Base-by-base conservation (phyloP, 805 yeast species). In the Clavispora fructus region DNA sequence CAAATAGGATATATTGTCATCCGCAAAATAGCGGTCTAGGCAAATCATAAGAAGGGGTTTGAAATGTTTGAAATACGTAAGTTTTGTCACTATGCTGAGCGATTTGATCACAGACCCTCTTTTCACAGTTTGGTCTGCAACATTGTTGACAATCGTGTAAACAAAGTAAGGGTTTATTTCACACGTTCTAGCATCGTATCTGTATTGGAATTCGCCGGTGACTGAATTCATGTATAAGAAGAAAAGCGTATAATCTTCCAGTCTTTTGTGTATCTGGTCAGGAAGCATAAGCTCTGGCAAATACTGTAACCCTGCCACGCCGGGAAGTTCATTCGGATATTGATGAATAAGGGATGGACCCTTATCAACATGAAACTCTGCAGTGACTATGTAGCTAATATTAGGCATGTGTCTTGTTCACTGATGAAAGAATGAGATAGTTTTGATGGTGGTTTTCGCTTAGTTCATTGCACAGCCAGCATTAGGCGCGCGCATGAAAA, bases 291-390 rank as follows among this genome's bases (percentile, higher is more conserved):
- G 56, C 55, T 78, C 84, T 2, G 84, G 78, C 40, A 77, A 54
- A 42, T 67, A 63, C 33, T 59, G 55, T 39, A 72, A 55, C 42
- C 58, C 77, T 64, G 49, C 44, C 30, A 61, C 46, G 17, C 74
- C 77, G 1, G 73, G 72, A 6, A 67, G 51, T 17, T 54, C 59
- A 12, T 56, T 47, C 0, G 95, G 92, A 43, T 76, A 73, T 56
- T 83, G 90, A 52, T 78, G 77, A 43, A 70, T 69, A 29, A 89
- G 64, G 4, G 78, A 69, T 0, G 94, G 83, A 0, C 97, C 96
- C 45, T 79, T 71, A 55, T 79, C 83, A 51, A 83, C 80, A 60
- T 89, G 94, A 61, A 89, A 90, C 64, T 86, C 91, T 1, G 92
- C 86, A 6, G 89, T 74, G 29, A 88, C 55, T 19, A 85, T 73